phyloP scores from a whole-genome alignment of 1,284 basidiomycete species.

The Ganoderma lingzhi region DNA sequence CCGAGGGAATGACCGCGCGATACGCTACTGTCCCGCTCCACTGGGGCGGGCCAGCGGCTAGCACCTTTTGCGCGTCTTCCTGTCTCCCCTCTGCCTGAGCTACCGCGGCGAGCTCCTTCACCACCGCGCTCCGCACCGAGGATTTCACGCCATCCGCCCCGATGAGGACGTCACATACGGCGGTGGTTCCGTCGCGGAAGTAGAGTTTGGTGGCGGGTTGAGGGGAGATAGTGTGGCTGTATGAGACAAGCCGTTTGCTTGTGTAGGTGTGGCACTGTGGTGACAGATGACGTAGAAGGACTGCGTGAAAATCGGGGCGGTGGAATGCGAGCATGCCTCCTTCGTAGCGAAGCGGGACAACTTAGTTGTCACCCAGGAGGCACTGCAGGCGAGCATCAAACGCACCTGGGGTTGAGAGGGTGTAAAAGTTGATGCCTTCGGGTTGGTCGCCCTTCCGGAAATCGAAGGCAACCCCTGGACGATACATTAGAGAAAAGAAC shows the following conservation, averaged over 20 bases:
- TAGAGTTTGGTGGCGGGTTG: slow-evolving; percentile 36
- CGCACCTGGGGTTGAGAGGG: slow-evolving; percentile 43
- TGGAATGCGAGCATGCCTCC: slow-evolving; percentile 51
- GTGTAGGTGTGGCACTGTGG: slow-evolving; percentile 43
- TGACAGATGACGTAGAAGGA: slow-evolving; percentile 46
- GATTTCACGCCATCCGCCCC: slow-evolving; percentile 54
- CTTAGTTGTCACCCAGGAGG: slow-evolving; percentile 4
- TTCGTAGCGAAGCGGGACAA: slow-evolving; percentile 29
- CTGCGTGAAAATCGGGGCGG: slow-evolving; percentile 52
- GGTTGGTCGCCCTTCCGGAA: slow-evolving; percentile 46
- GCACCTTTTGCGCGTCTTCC: slow-evolving; percentile 33
- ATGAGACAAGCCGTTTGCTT: slow-evolving; percentile 50
- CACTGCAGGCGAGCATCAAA: not conserved
- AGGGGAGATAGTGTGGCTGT: slow-evolving; percentile 36
- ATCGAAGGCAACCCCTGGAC: slow-evolving; percentile 36
- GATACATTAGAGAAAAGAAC: slow-evolving; percentile 27
- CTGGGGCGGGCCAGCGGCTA: slow-evolving; percentile 39
- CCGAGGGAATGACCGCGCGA: slow-evolving; percentile 48
- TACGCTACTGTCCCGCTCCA: slow-evolving; percentile 52
- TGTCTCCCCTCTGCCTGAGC: slow-evolving; percentile 28
- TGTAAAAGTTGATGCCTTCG: slow-evolving; percentile 40
- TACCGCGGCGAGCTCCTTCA: slow-evolving; percentile 34
- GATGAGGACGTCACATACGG: slow-evolving; percentile 55
- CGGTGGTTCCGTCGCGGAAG: slow-evolving; percentile 53
- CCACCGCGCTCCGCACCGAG: slow-evolving; percentile 37